phyloP scores from a whole-genome alignment of 345 rosid genomes.

The Angophora floribunda region DNA sequence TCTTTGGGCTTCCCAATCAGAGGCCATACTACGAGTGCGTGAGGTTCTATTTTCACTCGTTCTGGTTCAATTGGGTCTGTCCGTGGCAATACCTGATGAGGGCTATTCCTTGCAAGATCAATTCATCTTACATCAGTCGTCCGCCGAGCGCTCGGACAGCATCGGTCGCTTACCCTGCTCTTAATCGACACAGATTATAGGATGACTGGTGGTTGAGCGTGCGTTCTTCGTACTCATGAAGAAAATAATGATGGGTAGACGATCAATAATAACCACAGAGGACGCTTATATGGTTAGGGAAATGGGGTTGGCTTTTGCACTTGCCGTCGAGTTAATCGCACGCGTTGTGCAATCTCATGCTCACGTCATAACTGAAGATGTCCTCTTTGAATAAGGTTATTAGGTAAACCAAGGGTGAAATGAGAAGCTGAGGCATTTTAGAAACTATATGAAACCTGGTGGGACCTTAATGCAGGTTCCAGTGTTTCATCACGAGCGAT shows the following conservation, averaged over 20 bases:
- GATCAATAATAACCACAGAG: not conserved
- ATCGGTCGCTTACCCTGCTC: not conserved
- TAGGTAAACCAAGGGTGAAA: not conserved
- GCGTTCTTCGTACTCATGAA: not conserved
- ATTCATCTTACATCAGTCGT: not conserved
- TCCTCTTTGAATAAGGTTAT: not conserved
- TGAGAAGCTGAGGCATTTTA: not conserved
- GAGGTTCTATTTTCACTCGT: not conserved
- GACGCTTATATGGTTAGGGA: not conserved
- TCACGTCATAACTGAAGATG: not conserved
- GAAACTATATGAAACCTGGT: not conserved
- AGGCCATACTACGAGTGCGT: slow-evolving; percentile 22
- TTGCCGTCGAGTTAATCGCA: not conserved
- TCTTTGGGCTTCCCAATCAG: slow-evolving; percentile 20
- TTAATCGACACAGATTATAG: not conserved
- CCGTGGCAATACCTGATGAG: not conserved
- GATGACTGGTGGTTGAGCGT: not conserved
- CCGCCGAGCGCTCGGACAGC: not conserved
- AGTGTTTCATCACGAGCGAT: not conserved
- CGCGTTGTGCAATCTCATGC: not conserved
- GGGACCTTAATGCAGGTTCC: not conserved
- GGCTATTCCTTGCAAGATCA: slow-evolving; percentile 15
- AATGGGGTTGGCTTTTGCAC: not conserved
- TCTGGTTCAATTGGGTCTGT: not conserved
- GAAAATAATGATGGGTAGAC: not conserved